These are phyloP conservation scores for Euphorbia pulcherrima DNA, from an alignment of 345 rosid genomes.

Conservation along the genomic window DNA sequence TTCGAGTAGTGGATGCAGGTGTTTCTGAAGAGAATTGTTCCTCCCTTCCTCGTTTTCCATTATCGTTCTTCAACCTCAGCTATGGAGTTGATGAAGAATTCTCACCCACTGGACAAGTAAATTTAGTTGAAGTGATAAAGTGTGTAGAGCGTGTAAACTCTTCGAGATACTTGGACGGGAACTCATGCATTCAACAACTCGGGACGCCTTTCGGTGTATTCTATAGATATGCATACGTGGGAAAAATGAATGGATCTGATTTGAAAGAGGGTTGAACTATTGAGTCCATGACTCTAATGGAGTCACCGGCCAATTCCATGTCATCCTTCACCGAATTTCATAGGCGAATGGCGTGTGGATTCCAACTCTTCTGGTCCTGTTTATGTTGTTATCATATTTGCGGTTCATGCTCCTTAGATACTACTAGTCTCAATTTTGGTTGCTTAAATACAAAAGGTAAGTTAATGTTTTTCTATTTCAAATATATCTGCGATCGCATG, in stretches of 20 bases:
- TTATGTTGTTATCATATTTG: no score
- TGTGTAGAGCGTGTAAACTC: neutral
- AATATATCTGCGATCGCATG: no score
- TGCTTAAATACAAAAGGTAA: no score
- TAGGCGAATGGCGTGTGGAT: neutral
- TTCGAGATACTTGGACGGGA: neutral
- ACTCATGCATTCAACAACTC: neutral
- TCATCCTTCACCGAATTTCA: neutral
- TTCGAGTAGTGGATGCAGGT: neutral
- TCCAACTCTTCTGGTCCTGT: no score
- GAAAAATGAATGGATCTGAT: neutral
- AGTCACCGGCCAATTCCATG: neutral
- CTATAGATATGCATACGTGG: neutral
- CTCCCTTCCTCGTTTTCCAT: neutral
- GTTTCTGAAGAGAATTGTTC: neutral
- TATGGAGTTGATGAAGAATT: neutral
- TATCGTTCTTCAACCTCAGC: neutral
- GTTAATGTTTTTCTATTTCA: no score
- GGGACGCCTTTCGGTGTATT: neutral
- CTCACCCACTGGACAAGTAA: no score
- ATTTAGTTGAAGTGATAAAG: neutral
- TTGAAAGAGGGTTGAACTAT: conserved; percentile 1
- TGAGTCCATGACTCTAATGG: neutral
- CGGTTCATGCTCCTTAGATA: no score
- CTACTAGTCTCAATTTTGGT: no score